Percentiles rank a stretch among this genome's conserved stretches.
Evolutionary conservation across 768 basidiomycete species (phyloP).

Genomic region (Galerina sulciceps): DNA sequence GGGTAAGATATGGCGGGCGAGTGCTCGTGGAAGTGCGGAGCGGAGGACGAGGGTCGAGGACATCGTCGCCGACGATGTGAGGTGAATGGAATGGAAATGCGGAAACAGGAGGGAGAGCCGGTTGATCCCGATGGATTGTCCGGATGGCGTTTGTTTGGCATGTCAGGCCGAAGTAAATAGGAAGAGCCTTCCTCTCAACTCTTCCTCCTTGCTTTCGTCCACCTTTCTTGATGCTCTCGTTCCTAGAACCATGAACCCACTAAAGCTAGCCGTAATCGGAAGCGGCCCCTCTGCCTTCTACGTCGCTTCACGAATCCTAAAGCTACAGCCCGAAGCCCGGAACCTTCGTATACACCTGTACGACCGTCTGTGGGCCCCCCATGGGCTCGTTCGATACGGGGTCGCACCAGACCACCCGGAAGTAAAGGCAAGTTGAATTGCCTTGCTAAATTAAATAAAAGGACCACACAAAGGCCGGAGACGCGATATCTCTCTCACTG

Average conservation of each 20-base stretch:
- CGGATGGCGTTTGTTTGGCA: constrained; percentile 9
- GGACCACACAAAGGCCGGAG: constrained; percentile 1
- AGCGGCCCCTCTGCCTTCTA: constrained; percentile 98
- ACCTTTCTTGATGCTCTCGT: not conserved
- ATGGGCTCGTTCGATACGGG: constrained; percentile 93
- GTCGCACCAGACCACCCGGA: constrained; percentile 99
- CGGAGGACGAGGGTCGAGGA: constrained; percentile 53
- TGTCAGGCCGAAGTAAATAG: not conserved
- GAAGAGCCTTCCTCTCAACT: too few species aligned
- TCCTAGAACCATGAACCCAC: constrained; percentile 18
- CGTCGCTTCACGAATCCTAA: constrained; percentile 84
- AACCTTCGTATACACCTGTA: constrained; percentile 77
- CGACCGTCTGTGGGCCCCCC: constrained; percentile 92
- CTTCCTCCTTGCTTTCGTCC: not conserved
- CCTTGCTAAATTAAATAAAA: not conserved
- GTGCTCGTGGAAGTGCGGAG: constrained; percentile 48
- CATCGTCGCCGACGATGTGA: constrained; percentile 40
- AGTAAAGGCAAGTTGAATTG: constrained; percentile 72
- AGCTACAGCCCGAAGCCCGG: constrained; percentile 49
- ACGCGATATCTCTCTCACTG: too few species aligned
- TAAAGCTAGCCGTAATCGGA: constrained; percentile 91
- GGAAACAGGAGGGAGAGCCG: constrained; percentile 14
- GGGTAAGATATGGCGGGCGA: constrained; percentile 44
- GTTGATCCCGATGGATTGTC: constrained; percentile 24
- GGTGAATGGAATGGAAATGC: constrained; percentile 16